Base-by-base conservation (phyloP, 768 basidiomycete species). In the Pulveroboletus frians region DNA sequence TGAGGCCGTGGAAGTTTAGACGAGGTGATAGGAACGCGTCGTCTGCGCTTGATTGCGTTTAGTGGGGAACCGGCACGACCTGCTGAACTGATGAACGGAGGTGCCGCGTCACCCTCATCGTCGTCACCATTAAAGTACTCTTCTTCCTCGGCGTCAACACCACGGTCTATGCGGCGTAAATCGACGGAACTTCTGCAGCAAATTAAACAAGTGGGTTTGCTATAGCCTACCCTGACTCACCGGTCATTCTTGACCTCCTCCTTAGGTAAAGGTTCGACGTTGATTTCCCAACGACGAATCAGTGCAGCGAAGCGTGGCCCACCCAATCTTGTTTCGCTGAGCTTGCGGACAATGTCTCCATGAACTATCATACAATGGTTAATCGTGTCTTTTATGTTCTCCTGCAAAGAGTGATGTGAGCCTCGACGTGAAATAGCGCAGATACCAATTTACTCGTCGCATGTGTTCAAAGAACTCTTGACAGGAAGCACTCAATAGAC, bases 381-480 rank as follows among this genome's bases (percentile, higher is more conserved):
- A 65, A 96, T 89, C 54, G 92, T 65, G 2, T 88, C 84, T 67
- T 90, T 93, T 60, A 91, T 73, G 64, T 95, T 95, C 62, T 93
- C 90, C 88, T 93, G 61, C 8, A 46, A 6, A 35, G 14, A 5
- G 18, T 43, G n/a, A 37, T 35, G 6, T 58, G 36, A 60, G 47
- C 15, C 41, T 43, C 34, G n/a, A 13, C 31, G 18, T 41, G 38
- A 37, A 10, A 34, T 29, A 39, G 39, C 39, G 13, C 34, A 31
- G 45, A 15, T 20, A 40, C 14, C n/a, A 17, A 69, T 80, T 54
- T 53, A 94, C 93, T 71, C 82, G 79, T 47, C 92, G 84, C 68
- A 98, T 88, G 57, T 81, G 78, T 59, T 99, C 96, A 60, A 98
- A 93, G 54, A 89, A 88, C 66, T 98, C 96, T 66, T 96, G 86